Base-by-base conservation (phyloP, 2,329 filamentous ascomycete species). In the Fusarium sororula region DNA sequence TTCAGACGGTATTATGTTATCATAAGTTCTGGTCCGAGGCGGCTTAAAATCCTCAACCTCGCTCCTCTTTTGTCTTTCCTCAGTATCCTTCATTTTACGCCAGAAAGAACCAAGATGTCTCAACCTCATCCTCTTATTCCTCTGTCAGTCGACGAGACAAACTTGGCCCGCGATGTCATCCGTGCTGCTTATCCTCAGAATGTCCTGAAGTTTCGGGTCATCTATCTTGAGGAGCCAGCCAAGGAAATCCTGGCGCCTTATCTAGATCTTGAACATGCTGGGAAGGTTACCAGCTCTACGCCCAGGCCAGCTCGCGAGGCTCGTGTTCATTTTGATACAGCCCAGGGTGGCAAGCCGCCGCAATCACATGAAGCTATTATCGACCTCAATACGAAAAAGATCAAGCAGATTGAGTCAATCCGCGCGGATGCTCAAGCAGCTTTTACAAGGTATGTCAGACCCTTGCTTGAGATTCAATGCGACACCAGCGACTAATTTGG, bases 381-480 rank as follows among this genome's bases (percentile, higher is more conserved):
- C 0, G 32, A 54, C 1, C 5, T 54, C 0, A 38, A 1, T 10
- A 38, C 32, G 7, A 38, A 10, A 17, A 26, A 37, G 18, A 38
- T 54, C 2, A 54, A 28, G 32, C 32, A 54, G 18, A 6, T 54
- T 17, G 50, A 54, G 32, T 54, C 50, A 0, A 54, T 38, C 18
- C 32, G 50, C 13, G 50, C 18, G 0, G 50, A 54, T 54, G 32
- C 50, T 11, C 50, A 54, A 28, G 50, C 50, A 22, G 50, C 50
- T 1, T 54, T 54, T 5, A 54, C 50, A 22, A 22, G 13, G 50
- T 37, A 37, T 15, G 2, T 24, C 1, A 37, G 17, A 37, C 35
- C 1, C 1, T 0, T 4, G 1, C 35, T 37, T 4, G 0, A 37
- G 35, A 37, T 18, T 15, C 3, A 2, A 37, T 0, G 3, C 8